phyloP scores from a whole-genome alignment of 148 eudicot genomes.

The Camellia sinensis region DNA sequence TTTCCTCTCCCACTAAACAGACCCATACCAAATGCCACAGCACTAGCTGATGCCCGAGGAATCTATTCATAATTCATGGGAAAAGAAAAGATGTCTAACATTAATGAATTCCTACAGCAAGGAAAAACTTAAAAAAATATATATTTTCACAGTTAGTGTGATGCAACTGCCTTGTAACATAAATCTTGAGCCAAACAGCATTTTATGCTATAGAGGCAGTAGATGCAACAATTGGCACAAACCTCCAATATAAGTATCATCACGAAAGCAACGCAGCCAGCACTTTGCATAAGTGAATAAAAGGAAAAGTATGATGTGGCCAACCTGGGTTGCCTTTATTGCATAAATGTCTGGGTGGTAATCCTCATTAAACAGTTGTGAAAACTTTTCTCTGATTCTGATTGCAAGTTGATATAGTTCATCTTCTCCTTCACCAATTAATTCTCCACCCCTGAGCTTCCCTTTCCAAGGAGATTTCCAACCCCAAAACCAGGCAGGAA shows the following conservation, averaged over 20 bases:
- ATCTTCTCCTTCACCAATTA: constrained; percentile 72
- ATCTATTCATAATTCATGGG: constrained; percentile 37
- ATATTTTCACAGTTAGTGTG: background rate
- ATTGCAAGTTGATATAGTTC: constrained; percentile 82
- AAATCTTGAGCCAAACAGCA: background rate
- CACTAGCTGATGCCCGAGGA: constrained; percentile 97
- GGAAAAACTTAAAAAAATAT: background rate
- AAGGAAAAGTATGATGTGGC: constrained; percentile 3
- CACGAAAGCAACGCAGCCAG: background rate
- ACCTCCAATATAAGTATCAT: background rate
- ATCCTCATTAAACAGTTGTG: constrained; percentile 58
- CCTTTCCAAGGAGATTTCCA: constrained; percentile 98
- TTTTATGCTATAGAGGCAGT: background rate
- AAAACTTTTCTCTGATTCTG: constrained; percentile 64
- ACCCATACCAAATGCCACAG: constrained; percentile 98
- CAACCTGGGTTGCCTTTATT: constrained; percentile 95
- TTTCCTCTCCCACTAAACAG: constrained; percentile 80
- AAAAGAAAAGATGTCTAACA: constrained; percentile 5
- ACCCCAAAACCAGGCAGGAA: constrained; percentile 79
- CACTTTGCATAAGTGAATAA: background rate
- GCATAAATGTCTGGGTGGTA: constrained; percentile 80
- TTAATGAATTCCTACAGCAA: background rate
- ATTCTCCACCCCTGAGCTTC: constrained; percentile 79
- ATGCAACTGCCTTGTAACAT: background rate
- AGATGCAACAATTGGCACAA: background rate